A percentile compares a stretch with the other conserved stretches of the same genome.
Conservation (phyloP, 306 rosid genomes). For the Vigna unguiculata region DNA sequence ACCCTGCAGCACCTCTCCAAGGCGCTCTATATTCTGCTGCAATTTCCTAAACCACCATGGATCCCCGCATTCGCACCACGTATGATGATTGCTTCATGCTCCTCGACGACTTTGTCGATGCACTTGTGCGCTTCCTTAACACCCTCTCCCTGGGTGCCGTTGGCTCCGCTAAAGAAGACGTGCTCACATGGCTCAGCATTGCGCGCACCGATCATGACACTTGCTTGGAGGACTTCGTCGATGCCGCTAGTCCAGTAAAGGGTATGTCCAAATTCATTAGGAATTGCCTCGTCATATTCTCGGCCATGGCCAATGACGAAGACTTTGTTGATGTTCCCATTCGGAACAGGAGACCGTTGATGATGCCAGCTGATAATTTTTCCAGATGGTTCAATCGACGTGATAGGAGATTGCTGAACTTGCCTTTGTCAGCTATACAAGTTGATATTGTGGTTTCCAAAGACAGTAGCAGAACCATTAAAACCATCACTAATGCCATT, state of each 20-base stretch:
- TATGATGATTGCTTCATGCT: conserved; percentile 84
- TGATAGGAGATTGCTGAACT: conserved; percentile 67
- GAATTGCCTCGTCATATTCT: conserved; percentile 77
- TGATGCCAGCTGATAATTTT: conserved; percentile 55
- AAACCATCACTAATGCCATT: conserved; percentile 76
- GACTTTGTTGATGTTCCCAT: conserved; percentile 87
- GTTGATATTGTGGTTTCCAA: conserved; percentile 76
- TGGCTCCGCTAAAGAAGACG: conserved; percentile 47
- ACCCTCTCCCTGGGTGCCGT: conserved; percentile 33
- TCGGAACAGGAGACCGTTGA: conserved; percentile 60
- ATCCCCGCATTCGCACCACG: conserved; percentile 61
- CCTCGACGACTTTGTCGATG: conserved; percentile 74
- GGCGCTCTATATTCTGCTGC: conserved; percentile 67
- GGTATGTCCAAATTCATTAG: conserved; percentile 75
- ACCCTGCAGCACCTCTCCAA: conserved; percentile 70
- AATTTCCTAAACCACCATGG: conserved; percentile 52
- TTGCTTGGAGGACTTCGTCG: conserved; percentile 70
- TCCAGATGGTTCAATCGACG: conserved; percentile 69
- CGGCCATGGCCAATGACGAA: conserved; percentile 40
- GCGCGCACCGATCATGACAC: conserved; percentile 91
- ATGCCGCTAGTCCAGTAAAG: conserved; percentile 54
- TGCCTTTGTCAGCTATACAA: conserved; percentile 63
- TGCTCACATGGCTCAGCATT: conserved; percentile 88
- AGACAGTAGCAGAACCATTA: conserved; percentile 69
- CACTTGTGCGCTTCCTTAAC: conserved; percentile 60